phyloP scores from a whole-genome alignment of 495 filamentous ascomycete genomes.

The Pseudoneurospora amorphoporcata region DNA sequence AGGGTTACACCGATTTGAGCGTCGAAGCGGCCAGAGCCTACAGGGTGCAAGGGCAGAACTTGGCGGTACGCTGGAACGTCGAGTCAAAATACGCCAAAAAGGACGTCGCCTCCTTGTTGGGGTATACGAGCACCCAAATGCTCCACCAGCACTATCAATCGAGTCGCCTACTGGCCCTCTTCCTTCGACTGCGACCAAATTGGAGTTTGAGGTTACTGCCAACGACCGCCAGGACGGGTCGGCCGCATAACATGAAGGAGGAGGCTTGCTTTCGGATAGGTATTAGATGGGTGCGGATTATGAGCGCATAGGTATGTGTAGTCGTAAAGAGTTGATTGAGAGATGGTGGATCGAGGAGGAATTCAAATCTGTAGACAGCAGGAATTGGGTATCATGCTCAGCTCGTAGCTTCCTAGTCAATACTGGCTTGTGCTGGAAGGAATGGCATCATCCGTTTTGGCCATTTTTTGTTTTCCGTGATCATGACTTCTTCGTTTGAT shows the following conservation, averaged over 20 bases:
- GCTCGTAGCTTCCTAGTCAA: neutral
- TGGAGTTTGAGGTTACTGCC: constrained; percentile 26
- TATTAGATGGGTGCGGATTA: neutral
- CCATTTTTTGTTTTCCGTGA: neutral
- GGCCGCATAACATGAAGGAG: neutral
- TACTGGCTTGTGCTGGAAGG: neutral
- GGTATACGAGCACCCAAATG: no score
- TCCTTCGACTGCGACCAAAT: constrained; percentile 34
- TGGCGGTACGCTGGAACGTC: no score
- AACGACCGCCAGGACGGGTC: constrained; percentile 12
- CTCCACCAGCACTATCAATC: constrained; percentile 15
- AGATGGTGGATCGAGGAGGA: neutral
- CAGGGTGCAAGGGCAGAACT: no score
- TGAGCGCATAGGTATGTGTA: neutral
- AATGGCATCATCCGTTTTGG: neutral
- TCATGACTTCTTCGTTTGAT: neutral
- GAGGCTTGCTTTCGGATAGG: neutral
- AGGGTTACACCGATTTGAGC: no score
- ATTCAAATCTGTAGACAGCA: neutral
- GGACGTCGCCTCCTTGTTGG: no score
- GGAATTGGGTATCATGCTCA: neutral
- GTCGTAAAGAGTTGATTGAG: neutral
- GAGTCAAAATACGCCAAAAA: no score
- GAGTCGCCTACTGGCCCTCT: constrained; percentile 33
- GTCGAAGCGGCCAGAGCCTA: no score